Percentiles rank a stretch among this genome's conserved stretches.
phyloP scores from a whole-genome alignment of 768 basidiomycete species.

The Mycena galopus region DNA sequence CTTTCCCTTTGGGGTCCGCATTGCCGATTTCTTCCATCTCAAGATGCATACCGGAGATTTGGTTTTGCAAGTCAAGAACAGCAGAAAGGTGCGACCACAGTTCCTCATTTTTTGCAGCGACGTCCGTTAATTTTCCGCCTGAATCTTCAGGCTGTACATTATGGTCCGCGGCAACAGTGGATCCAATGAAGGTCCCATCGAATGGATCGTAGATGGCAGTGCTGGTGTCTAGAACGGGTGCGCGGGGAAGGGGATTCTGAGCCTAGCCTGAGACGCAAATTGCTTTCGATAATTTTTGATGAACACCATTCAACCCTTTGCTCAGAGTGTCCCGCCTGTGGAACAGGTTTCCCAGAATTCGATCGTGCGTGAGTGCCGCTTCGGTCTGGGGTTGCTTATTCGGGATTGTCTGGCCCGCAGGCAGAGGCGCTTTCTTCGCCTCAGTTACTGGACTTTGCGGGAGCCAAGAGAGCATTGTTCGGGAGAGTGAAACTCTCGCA shows the following conservation, averaged over 20 bases:
- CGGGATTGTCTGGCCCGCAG: not conserved
- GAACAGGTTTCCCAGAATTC: slow-evolving; percentile 30
- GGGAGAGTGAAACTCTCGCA: too few relatives aligned
- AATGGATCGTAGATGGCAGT: slow-evolving; percentile 59
- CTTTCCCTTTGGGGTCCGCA: slow-evolving; percentile 54
- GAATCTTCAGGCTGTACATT: slow-evolving; percentile 33
- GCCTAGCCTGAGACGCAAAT: slow-evolving; percentile 4
- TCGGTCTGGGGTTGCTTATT: not conserved
- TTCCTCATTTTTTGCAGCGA: slow-evolving; percentile 56
- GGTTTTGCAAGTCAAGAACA: slow-evolving; percentile 79
- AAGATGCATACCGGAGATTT: slow-evolving; percentile 79
- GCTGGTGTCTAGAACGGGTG: slow-evolving; percentile 2
- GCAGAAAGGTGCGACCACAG: slow-evolving; percentile 77
- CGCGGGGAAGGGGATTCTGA: slow-evolving; percentile 2
- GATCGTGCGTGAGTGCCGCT: slow-evolving; percentile 22
- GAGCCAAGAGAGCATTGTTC: slow-evolving; percentile 30
- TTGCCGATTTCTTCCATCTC: slow-evolving; percentile 79
- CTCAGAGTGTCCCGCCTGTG: not conserved
- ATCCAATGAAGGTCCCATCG: slow-evolving; percentile 58
- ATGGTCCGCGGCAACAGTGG: slow-evolving; percentile 43
- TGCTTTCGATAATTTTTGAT: slow-evolving; percentile 15
- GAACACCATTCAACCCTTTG: slow-evolving; percentile 20
- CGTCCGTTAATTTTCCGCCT: slow-evolving; percentile 24
- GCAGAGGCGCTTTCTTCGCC: not conserved
- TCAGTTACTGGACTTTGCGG: slow-evolving; percentile 20